Evolutionary conservation across 73 alveolate species (phyloP).

Genomic region (Breviolum minutum): DNA sequence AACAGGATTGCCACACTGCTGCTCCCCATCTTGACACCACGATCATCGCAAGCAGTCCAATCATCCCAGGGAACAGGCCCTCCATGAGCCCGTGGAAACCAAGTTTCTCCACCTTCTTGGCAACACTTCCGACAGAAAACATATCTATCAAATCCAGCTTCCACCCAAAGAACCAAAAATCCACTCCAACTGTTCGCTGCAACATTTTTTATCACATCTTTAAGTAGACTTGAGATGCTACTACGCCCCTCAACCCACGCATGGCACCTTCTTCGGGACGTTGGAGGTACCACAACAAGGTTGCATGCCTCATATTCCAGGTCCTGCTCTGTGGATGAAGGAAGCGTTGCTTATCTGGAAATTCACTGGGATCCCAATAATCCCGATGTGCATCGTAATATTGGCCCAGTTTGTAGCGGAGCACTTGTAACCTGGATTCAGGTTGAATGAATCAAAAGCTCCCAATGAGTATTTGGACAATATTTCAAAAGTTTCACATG

Average conservation of each 20-base stretch:
- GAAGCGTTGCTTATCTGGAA: conserved; percentile 62
- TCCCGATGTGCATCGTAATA: conserved; percentile 87
- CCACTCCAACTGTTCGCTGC: background rate
- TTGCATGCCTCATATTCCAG: conserved; percentile 84
- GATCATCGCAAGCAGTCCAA: conserved; percentile 84
- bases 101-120: conserved; percentile 64
- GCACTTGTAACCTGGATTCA: conserved; percentile 34
- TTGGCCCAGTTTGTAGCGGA: conserved; percentile 74
- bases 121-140: background rate
- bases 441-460: background rate
- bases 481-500: background rate
- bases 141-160: no score
- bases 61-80: conserved; percentile 68
- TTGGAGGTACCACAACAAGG: conserved; percentile 70
- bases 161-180: no score
- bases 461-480: background rate
- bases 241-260: background rate
- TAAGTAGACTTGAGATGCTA: background rate
- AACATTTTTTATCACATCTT: background rate
- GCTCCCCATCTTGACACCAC: conserved; percentile 79
- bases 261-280: conserved; percentile 8
- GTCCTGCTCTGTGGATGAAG: conserved; percentile 36
- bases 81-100: conserved; percentile 94
- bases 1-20: conserved; percentile 67
- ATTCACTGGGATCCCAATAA: conserved; percentile 93